A percentile compares a stretch with the other conserved stretches of the same genome.
Conservation (phyloP, 2,329 filamentous ascomycete genomes). For the Microcyclosporella mali region DNA sequence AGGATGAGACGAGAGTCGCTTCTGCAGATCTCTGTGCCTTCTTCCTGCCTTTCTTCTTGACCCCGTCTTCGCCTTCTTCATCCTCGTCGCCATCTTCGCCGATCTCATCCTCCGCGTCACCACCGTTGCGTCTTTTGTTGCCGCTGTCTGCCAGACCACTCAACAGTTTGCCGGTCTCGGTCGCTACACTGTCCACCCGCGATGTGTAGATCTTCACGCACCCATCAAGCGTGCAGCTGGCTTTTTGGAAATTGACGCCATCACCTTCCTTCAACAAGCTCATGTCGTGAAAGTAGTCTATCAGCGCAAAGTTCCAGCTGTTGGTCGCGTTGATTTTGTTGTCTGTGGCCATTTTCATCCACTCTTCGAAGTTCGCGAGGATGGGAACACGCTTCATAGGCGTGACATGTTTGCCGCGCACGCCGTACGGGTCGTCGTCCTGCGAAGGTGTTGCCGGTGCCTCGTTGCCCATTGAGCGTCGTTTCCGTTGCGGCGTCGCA, state of each 20-base stretch:
- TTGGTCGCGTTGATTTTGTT: conserved; percentile 95
- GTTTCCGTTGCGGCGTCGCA: conserved; percentile 49
- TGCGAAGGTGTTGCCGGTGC: conserved; percentile 47
- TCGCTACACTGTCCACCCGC: conserved; percentile 94
- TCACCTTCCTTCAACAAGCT: conserved; percentile 92
- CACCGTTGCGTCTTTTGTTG: conserved; percentile 44
- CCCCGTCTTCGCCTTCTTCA: conserved; percentile 48
- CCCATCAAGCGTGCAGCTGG: conserved; percentile 92
- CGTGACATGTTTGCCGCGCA: conserved; percentile 71
- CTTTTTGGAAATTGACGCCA: conserved; percentile 96
- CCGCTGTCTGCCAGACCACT: conserved; percentile 88
- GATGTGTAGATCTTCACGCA: conserved; percentile 99
- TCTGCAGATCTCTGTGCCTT: conserved; percentile 76
- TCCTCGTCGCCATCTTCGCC: conserved; percentile 54
- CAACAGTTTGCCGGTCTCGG: conserved; percentile 88
- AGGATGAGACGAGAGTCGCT: conserved; percentile 84
- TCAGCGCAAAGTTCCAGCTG: conserved; percentile 99
- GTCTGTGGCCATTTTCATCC: conserved; percentile 99
- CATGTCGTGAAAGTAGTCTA: conserved; percentile 99
- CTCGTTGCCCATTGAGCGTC: conserved; percentile 33
- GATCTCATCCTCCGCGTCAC: conserved; percentile 58
- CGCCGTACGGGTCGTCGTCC: conserved; percentile 49
- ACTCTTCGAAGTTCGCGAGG: conserved; percentile 96
- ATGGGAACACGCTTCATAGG: conserved; percentile 95
- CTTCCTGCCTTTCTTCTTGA: conserved; percentile 60